These are phyloP conservation scores for Exobasidium cylindrosporum DNA, from an alignment of 1,284 basidiomycete species.

Conservation along the genomic window DNA sequence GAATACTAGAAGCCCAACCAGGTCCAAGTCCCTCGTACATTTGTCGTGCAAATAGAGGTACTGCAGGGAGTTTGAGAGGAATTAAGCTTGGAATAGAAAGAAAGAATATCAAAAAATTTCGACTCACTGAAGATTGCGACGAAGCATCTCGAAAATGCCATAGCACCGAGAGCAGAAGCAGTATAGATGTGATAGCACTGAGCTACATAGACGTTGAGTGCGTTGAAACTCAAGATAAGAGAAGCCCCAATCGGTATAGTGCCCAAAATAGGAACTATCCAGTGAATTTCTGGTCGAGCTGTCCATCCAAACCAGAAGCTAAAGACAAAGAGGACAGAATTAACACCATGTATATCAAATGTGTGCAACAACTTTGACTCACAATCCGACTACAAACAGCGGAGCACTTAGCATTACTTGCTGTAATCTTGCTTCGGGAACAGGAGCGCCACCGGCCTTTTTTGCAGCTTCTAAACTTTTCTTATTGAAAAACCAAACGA, in stretches of 20 bases:
- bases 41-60: constrained; percentile 8
- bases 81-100: too few species aligned
- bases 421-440: neutral
- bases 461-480: neutral
- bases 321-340: constrained; percentile 5
- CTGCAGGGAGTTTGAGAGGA: neutral
- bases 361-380: too few species aligned
- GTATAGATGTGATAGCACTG: constrained; percentile 35
- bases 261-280: constrained; percentile 29
- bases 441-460: neutral
- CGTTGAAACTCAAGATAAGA: constrained; percentile 17
- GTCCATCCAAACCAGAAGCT: constrained; percentile 38
- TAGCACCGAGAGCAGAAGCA: constrained; percentile 27
- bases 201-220: constrained; percentile 26
- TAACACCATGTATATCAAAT: too few species aligned
- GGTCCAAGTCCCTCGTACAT: constrained; percentile 6
- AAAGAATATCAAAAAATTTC: neutral
- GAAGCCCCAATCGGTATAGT: neutral
- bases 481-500: constrained; percentile 12
- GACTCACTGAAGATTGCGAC: constrained; percentile 25
- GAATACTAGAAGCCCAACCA: constrained; percentile 4
- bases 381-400: constrained; percentile 3
- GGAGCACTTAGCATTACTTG: neutral
- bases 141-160: constrained; percentile 31
- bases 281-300: constrained; percentile 23